Conservation (phyloP, 2,329 filamentous ascomycete species). For the Alternaria gansuensis region DNA sequence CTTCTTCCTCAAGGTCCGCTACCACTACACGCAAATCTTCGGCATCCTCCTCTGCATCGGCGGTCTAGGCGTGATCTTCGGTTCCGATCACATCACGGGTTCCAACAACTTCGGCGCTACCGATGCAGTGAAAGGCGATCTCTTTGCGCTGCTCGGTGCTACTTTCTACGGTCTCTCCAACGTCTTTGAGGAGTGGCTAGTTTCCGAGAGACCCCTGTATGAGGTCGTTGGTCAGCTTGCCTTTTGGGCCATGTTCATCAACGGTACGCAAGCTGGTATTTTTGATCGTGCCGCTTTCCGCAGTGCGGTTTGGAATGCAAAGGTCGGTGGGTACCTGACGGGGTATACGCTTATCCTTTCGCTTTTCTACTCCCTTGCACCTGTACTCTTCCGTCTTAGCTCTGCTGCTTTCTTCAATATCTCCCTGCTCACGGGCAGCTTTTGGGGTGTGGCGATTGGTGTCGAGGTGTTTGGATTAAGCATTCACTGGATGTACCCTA, state of each 20-base stretch:
- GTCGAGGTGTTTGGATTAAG: constrained; percentile 81
- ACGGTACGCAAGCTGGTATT: constrained; percentile 87
- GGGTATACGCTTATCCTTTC: constrained; percentile 86
- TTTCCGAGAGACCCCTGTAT: constrained; percentile 84
- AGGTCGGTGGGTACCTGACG: constrained; percentile 79
- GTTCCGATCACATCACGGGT: constrained; percentile 84
- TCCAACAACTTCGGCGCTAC: constrained; percentile 71
- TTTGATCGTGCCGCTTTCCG: constrained; percentile 82
- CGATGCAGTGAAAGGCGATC: constrained; percentile 87
- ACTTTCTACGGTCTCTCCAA: constrained; percentile 92
- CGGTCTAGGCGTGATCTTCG: constrained; percentile 87
- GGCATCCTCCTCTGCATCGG: constrained; percentile 92
- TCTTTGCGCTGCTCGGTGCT: constrained; percentile 89
- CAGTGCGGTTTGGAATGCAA: constrained; percentile 55
- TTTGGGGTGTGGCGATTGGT: constrained; percentile 96
- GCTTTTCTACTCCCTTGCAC: constrained; percentile 88
- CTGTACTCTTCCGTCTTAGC: constrained; percentile 86
- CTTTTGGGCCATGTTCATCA: constrained; percentile 88
- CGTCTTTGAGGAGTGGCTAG: constrained; percentile 93
- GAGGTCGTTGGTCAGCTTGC: constrained; percentile 93
- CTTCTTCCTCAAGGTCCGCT: constrained; percentile 82
- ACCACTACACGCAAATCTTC: constrained; percentile 82
- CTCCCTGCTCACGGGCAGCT: constrained; percentile 89
- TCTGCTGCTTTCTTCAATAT: constrained; percentile 97
- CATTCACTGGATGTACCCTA: constrained; percentile 91